Conservation (phyloP, 2,329 filamentous ascomycete genomes). For the Coniochaeta prunicola region DNA sequence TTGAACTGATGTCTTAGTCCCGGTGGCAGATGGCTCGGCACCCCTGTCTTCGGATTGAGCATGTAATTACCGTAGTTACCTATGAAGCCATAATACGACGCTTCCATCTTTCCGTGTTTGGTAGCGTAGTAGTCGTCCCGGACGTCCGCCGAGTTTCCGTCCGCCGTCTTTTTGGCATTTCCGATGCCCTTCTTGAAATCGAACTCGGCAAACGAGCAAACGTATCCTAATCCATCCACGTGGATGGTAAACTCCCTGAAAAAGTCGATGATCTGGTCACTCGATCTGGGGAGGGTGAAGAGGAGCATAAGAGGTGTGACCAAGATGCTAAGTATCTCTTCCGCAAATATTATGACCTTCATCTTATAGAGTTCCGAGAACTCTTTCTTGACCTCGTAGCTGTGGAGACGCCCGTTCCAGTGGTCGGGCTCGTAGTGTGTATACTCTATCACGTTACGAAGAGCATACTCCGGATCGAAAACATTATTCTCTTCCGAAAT, state of each 20-base stretch:
- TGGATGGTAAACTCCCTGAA: slow-evolving; percentile 97
- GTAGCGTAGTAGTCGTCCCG: slow-evolving; percentile 90
- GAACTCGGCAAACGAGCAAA: slow-evolving; percentile 96
- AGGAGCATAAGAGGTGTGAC: slow-evolving; percentile 86
- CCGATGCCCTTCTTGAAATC: slow-evolving; percentile 80
- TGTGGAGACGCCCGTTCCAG: slow-evolving; percentile 87
- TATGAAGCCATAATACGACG: slow-evolving; percentile 89
- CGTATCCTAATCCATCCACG: slow-evolving; percentile 90
- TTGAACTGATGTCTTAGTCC: slow-evolving; percentile 57
- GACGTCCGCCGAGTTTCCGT: slow-evolving; percentile 45
- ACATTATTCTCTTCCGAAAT: slow-evolving; percentile 84
- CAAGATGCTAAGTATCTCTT: slow-evolving; percentile 87
- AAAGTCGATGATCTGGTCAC: slow-evolving; percentile 92
- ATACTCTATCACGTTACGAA: slow-evolving; percentile 84
- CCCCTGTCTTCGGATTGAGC: slow-evolving; percentile 61
- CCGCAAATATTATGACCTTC: slow-evolving; percentile 83
- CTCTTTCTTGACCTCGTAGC: slow-evolving; percentile 84
- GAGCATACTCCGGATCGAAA: slow-evolving; percentile 84
- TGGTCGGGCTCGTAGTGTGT: slow-evolving; percentile 87
- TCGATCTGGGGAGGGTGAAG: slow-evolving; percentile 78
- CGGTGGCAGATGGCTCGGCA: slow-evolving; percentile 52
- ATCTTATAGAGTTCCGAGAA: slow-evolving; percentile 89
- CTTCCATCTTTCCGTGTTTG: slow-evolving; percentile 97
- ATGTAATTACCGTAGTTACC: slow-evolving; percentile 89
- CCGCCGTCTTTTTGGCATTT: slow-evolving; percentile 29